phyloP scores from a whole-genome alignment of 441 rosid genomes.

The Melastoma candidum region DNA sequence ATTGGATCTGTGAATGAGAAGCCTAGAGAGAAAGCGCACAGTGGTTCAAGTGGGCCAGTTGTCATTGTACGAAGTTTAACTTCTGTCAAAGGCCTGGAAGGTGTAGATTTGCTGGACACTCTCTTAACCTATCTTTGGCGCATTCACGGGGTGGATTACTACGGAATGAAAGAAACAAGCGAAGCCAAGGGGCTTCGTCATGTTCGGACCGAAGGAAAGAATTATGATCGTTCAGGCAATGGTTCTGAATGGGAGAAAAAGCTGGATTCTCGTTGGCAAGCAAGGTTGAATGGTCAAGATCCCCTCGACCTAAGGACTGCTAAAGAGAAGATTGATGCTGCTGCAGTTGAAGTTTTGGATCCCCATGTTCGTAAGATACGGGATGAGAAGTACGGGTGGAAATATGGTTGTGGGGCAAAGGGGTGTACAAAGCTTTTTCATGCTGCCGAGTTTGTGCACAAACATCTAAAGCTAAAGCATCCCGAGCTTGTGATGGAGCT shows the following conservation, averaged over 20 bases:
- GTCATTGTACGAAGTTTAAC: constrained; percentile 74
- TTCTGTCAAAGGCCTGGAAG: constrained; percentile 96
- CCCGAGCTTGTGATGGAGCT: constrained; percentile 71
- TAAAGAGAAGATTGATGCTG: constrained; percentile 82
- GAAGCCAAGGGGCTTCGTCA: constrained; percentile 93
- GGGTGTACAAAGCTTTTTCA: constrained; percentile 99
- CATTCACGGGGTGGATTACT: constrained; percentile 90
- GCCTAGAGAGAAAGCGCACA: constrained; percentile 62
- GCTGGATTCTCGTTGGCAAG: constrained; percentile 81
- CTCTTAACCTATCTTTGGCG: constrained; percentile 97
- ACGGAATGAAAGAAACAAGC: constrained; percentile 72
- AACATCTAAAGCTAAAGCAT: constrained; percentile 98
- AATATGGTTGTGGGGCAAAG: constrained; percentile 99
- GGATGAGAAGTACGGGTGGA: constrained; percentile 99
- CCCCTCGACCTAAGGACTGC: constrained; percentile 92
- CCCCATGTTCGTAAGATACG: constrained; percentile 93
- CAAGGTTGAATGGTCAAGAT: constrained; percentile 80
- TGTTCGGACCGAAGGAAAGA: constrained; percentile 78
- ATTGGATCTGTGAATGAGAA: constrained; percentile 63
- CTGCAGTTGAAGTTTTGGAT: constrained; percentile 72
- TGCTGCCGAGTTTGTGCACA: constrained; percentile 96
- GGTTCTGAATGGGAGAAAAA: constrained; percentile 74
- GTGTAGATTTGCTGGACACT: constrained; percentile 83
- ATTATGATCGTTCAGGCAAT: constrained; percentile 36
- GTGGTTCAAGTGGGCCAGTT: constrained; percentile 77